Evolutionary conservation across 2,329 filamentous ascomycete species (phyloP), one percentile per base, ranked within the genome.

Genomic region (Paracoccidioides brasiliensis): DNA sequence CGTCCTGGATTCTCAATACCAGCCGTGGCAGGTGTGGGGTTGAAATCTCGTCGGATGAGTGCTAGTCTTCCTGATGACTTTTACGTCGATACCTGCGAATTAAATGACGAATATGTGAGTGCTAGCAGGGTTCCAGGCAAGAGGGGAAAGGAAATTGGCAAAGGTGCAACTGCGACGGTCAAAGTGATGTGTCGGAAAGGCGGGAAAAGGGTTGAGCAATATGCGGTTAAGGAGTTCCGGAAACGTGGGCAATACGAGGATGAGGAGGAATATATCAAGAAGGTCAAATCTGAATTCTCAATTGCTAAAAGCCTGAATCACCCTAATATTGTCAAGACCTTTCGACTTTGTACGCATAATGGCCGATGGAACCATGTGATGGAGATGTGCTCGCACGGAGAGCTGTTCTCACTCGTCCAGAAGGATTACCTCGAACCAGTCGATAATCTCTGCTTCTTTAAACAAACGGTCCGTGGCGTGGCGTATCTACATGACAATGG

Each of bases 261-360:
- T 8, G 76, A 80, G 59, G 78, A 82, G 35, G 87, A 93, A 52
- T 94, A 94, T 69, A 80, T 87, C 61, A 85, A 88, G 71, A 93
- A 94, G 75, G 87, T 95, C 74, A 94, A 91, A 70, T 90, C 87
- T 1, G 90, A 95, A 68, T 95, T 83, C 72, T 88, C 84, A 69
- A 90, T 95, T 61, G 87, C 87, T 58, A 90, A 90, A 74, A 88
- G 86, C 61, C 73, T 90, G 58, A 81, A 89, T 64, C 89, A 95
- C 67, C 88, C 89, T 52, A 95, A 95, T 68, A 87, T 95, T 63
- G 86, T 95, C 60, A 81, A 88, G 69, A 90, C 88, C 0, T 73
- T 90, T 55, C 81, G 84, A 35, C 76, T 95, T 5, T 93, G 88
- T 72, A 82, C 80, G 12, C 79, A 90, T 62, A 80, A 83, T 62